Conservation (phyloP, 1,284 basidiomycete genomes). For the Trametes versicolor region DNA sequence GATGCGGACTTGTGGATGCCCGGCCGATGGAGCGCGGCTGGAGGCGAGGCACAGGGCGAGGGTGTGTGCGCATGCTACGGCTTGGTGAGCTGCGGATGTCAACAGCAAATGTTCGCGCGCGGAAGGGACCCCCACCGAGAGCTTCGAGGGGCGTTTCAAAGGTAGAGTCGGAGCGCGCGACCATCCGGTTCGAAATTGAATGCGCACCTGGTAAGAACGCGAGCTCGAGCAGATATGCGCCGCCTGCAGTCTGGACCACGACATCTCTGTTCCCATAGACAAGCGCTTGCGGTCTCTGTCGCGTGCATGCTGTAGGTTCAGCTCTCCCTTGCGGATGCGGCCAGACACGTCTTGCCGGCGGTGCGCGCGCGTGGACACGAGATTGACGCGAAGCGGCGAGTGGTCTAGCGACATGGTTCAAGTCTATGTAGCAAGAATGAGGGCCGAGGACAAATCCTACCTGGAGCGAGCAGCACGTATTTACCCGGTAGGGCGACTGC, state of each 20-base stretch:
- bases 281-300: neutral
- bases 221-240: constrained; percentile 15
- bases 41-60: too few relatives aligned
- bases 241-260: neutral
- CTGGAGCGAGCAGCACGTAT: neutral
- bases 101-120: too few relatives aligned
- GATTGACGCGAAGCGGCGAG: neutral
- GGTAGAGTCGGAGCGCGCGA: neutral
- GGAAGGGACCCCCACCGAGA: too few relatives aligned
- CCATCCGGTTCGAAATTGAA: neutral
- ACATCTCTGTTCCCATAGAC: neutral
- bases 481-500: neutral
- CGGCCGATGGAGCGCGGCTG: neutral
- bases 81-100: too few relatives aligned
- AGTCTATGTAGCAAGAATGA: neutral
- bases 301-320: neutral
- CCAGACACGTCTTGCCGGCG: neutral
- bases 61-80: too few relatives aligned
- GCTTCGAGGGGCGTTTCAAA: too few relatives aligned
- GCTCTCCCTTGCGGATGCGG: neutral
- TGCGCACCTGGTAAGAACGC: neutral
- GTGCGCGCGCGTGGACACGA: neutral
- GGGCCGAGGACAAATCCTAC: neutral
- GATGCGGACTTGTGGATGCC: neutral
- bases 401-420: neutral